Base-by-base conservation (phyloP, 1,284 basidiomycete genomes). In the Apiotrichum montevideense region DNA sequence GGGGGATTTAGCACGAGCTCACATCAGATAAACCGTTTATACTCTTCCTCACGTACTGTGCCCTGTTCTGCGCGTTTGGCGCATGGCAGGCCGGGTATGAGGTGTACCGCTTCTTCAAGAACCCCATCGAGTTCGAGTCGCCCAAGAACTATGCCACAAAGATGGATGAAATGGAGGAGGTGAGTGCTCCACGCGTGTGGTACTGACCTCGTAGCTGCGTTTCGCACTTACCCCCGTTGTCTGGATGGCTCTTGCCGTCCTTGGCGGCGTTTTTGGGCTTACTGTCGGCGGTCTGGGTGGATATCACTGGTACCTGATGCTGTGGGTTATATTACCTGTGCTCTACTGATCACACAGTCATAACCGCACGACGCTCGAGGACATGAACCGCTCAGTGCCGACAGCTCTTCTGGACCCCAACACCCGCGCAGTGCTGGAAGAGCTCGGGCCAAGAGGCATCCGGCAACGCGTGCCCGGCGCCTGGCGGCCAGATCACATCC, bases 361-460 rank as follows among this genome's bases (percentile, higher is more conserved):
- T 46, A 93, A 93, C 71, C 87, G 90, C 72, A 91, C 90, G 4
- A 93, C 90, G 0, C 66, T 92, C 35, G 90, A 94, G 70, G 81
- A 85, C 59, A 81, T 92, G 41, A 84, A 87, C 0, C 54, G 60
- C 4, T 87, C 87, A 2, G 77, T 87, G 35, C 80, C 72, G 1
- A 59, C 66, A 2, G 70, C 66, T 8, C 59, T 70, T 1, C 65
- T 70, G n/a, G 67, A 65, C n/a, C 44, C 55, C 3, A 54, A 47
- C 9, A 63, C 58, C 2, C 48, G 54, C 8, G 58, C 54, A 2
- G 40, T 47, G 1, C 47, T 60, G 15, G 57, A 57, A 15, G 52
- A 43, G 4, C 54, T 56, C 3, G 56, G 57, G 6, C 35, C 54
- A 1, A 54, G 59, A 1, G 59, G 59, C 2, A 46, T 51, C n/a